Base-by-base conservation (phyloP, 2,329 filamentous ascomycete species). In the Fusarium gaditjirri region DNA sequence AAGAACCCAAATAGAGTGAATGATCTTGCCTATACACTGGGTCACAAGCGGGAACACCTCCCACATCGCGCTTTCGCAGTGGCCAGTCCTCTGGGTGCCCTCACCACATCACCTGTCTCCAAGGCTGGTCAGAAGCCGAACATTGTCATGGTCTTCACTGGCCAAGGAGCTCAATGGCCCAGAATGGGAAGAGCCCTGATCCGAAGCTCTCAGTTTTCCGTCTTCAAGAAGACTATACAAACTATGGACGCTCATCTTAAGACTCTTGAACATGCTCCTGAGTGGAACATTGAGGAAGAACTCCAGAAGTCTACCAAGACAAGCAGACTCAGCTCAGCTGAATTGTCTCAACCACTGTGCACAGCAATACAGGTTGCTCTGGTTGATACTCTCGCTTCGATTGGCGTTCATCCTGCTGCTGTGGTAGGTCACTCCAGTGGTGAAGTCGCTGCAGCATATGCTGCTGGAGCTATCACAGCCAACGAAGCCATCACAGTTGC, bases 131-230 rank as follows among this genome's bases (percentile, higher is more conserved):
- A 55, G 25, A 36, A 38, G 8, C 58, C 49, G 2, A 56, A 56
- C 6, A 16, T 58, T 2, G 2, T 59, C 11, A 63, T 63, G 43
- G 54, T 63, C 1, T 60, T 63, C 10, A 63, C 43, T 5, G 60
- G 60, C 0, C 60, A 63, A 19, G 60, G 60, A 8, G 53, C 60
- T 13, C 53, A 59, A 27, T 63, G 60, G 60, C 60, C 60, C 8
- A 44, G 39, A 16, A 59, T 63, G 43, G 54, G 53, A 4, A 25
- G 43, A 4, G 54, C 35, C 1, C 9, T 63, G 23, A 49, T 60
- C 12, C 38, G 19, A 3, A 36, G 21, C 29, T 13, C 52, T 4
- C 47, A 61, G 17, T 59, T 41, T 9, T 23, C 53, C 4, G 12
- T 31, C 4, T 63, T 63, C 2, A 42, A 19, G 12, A 9, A 60